Conservation (phyloP, 2,329 filamentous ascomycete genomes). For the Xylariaceae sp. region DNA sequence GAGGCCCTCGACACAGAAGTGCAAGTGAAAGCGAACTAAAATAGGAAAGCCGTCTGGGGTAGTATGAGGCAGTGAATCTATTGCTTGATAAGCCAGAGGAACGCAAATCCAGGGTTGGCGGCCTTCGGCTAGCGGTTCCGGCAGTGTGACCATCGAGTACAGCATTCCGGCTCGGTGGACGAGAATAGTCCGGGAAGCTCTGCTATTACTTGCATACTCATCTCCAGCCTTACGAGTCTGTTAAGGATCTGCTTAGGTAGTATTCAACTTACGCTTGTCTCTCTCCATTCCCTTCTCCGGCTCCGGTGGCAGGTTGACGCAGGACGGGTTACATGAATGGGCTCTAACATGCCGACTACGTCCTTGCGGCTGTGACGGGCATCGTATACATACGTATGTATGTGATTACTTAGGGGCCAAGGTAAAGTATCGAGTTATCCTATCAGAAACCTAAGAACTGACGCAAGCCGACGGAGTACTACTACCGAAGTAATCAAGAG, state of each 20-base stretch:
- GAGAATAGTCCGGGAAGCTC: neutral
- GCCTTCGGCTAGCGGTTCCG: no score
- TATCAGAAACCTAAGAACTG: neutral
- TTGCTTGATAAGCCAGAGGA: no score
- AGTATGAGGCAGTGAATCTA: neutral
- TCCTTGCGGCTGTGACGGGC: neutral
- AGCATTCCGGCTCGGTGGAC: neutral
- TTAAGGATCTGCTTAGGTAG: neutral
- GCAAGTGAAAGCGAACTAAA: no score
- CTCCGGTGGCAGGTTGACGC: neutral
- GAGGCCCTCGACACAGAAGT: no score
- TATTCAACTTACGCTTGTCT: no score
- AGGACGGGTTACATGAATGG: neutral
- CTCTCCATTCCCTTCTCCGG: neutral
- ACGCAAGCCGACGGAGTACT: constrained; percentile 1
- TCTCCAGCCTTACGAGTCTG: neutral
- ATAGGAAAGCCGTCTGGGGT: no score
- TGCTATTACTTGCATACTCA: neutral
- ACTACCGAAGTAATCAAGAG: neutral
- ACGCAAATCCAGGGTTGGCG: no score
- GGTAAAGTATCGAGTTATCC: neutral
- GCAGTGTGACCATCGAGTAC: neutral
- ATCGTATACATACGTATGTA: neutral
- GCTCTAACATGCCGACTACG: neutral
- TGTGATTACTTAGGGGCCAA: neutral